These are phyloP conservation scores for Amphicarpaea edgeworthii DNA, from an alignment of 306 rosid genomes.

Conservation along the genomic window DNA sequence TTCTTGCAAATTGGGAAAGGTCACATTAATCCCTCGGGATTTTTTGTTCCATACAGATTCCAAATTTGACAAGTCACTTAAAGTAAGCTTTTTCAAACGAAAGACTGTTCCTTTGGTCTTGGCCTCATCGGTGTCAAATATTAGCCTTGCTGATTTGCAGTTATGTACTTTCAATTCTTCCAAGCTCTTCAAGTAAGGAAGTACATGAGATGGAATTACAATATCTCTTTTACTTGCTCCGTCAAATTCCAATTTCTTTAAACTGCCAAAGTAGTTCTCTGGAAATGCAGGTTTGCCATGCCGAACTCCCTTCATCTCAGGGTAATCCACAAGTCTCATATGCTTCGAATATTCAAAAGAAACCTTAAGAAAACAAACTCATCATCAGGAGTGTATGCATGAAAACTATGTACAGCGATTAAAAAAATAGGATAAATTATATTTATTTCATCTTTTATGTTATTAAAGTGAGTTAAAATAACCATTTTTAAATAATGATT, in stretches of 20 bases:
- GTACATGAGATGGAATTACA: slow-evolving; percentile 7
- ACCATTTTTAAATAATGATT: too few species aligned
- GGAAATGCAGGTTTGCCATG: neutral
- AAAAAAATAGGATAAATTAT: too few species aligned
- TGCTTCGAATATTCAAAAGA: neutral
- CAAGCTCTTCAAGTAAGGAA: slow-evolving; percentile 2
- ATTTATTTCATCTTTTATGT: too few species aligned
- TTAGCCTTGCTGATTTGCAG: neutral
- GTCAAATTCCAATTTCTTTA: slow-evolving; percentile 1
- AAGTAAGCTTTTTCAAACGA: neutral
- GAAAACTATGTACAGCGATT: neutral
- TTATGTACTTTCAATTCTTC: neutral
- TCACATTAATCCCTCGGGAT: neutral
- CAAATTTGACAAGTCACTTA: neutral
- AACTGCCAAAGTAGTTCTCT: neutral
- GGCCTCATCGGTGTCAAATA: neutral
- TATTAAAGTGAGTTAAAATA: too few species aligned
- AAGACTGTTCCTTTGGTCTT: neutral
- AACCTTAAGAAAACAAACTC: neutral
- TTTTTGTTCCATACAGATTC: neutral
- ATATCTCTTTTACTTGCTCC: neutral
- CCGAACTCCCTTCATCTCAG: neutral
- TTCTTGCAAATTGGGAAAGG: slow-evolving; percentile 13
- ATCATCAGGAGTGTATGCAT: neutral
- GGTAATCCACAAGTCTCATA: neutral